phyloP scores from a whole-genome alignment of 768 basidiomycete species.

The Rhizopogon rudus region DNA sequence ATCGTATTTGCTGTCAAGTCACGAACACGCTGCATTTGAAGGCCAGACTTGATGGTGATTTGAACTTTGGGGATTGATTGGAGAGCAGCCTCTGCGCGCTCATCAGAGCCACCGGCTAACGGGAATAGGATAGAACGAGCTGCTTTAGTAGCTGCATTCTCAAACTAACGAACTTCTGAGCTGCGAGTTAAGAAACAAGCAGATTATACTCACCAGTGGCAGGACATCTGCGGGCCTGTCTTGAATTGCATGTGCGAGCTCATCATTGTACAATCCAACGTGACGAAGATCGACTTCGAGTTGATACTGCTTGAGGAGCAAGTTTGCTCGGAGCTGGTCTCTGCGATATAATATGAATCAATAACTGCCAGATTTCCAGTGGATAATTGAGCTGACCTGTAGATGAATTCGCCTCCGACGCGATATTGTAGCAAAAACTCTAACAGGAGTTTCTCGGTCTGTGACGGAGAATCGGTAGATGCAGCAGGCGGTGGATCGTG shows the following conservation, averaged over 20 bases:
- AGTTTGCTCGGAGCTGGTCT: slow-evolving; percentile 85
- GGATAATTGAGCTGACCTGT: slow-evolving; percentile 52
- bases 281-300: slow-evolving; percentile 85
- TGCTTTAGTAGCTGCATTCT: slow-evolving; percentile 82
- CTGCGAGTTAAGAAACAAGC: background rate
- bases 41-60: slow-evolving; percentile 81
- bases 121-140: slow-evolving; percentile 84
- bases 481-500: slow-evolving; percentile 55
- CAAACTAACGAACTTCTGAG: slow-evolving; percentile 55
- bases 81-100: slow-evolving; percentile 40
- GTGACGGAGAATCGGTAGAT: slow-evolving; percentile 69
- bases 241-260: slow-evolving; percentile 87
- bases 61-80: slow-evolving; percentile 70
- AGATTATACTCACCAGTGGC: slow-evolving; percentile 58
- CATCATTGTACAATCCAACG: slow-evolving; percentile 84
- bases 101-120: slow-evolving; percentile 48
- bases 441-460: slow-evolving; percentile 72
- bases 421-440: slow-evolving; percentile 89
- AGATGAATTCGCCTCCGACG: slow-evolving; percentile 87
- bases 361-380: background rate
- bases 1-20: slow-evolving; percentile 92
- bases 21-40: slow-evolving; percentile 91
- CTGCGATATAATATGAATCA: slow-evolving; percentile 26
- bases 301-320: slow-evolving; percentile 82
- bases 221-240: slow-evolving; percentile 85